Evolutionary conservation across 306 rosid genomes (phyloP), one percentile per base, ranked within the genome.

Genomic region (Glycine tomentella): DNA sequence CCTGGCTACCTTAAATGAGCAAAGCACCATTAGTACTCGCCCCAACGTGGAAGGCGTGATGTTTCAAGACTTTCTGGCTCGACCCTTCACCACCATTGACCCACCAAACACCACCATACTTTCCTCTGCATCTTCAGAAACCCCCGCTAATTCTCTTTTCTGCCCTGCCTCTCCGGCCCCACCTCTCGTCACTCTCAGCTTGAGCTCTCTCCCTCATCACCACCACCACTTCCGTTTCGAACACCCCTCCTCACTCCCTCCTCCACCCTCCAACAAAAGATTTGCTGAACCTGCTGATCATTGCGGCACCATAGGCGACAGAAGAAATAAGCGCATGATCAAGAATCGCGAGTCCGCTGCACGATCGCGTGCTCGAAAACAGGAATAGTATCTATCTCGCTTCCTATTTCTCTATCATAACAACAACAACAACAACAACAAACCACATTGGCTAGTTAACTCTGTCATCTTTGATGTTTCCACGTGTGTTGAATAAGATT

Each of bases 311-410:
- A 57, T 81, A 0, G 87, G 89, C 1, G 85, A 79, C 50, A 55
- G 92, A 13, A 79, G 93, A 15, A 89, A 89, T 13, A 95, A 91
- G 77, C 90, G 99, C 3, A 90, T 93, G 98, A 92, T 95, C 69
- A 95, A 93, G 89, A 95, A 95, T 64, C 84, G 99, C 3, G 98
- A 95, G 68, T 93, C 99, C 4, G 99, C 99, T 25, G 94, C 99
- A 8, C 89, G 99, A 52, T 95, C 99, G 11, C 78, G 99, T 13
- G 98, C 99, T 17, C 77, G 99, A 81, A 95, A 90, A 53, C 99
- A 93, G 99, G 99, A 74, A 87, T 61, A n/a, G 0, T 42, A 42
- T 7, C 15, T 42, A 6, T 7, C 15, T 46, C 38, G 5, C 17
- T 49, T 77, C 67, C 20, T 68, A n/a, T 2, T 45, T 14, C 5